Evolutionary conservation across 1,284 basidiomycete species (phyloP).

Genomic region (Vanrija sp.): DNA sequence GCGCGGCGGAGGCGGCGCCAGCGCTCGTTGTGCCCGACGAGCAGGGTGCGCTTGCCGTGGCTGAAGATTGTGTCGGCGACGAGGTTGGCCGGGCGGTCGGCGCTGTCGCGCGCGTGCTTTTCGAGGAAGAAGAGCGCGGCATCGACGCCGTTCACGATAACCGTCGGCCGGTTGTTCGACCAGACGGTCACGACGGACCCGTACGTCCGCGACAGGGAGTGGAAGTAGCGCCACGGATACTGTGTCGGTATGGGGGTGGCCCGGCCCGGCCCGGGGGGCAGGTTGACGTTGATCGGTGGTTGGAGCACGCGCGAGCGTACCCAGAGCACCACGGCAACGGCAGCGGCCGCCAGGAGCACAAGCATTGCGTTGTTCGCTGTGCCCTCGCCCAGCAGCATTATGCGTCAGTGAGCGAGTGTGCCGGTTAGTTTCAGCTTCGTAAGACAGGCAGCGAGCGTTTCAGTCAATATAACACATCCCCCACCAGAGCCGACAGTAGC

Average conservation of each 20-base stretch:
- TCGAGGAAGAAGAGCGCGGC: slow-evolving; percentile 50
- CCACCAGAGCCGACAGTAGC: no score
- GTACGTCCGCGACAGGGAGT: slow-evolving; percentile 2
- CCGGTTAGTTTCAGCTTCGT: no score
- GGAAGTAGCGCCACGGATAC: slow-evolving; percentile 7
- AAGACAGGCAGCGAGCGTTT: no score
- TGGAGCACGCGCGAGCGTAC: no score
- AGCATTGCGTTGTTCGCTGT: no score
- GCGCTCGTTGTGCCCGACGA: slow-evolving; percentile 5
- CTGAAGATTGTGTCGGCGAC: slow-evolving; percentile 53
- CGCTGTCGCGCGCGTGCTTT: slow-evolving; percentile 54
- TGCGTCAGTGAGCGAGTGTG: no score
- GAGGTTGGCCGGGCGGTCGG: slow-evolving; percentile 55
- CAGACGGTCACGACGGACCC: slow-evolving; percentile 10
- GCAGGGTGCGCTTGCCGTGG: slow-evolving; percentile 6
- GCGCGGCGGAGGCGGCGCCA: slow-evolving; percentile 49
- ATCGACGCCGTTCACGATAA: slow-evolving; percentile 3
- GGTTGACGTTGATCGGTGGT: no score
- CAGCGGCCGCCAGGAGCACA: no score
- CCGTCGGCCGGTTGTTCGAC: not conserved
- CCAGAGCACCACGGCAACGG: no score
- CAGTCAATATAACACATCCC: no score
- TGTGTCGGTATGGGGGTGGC: not conserved
- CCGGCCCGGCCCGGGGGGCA: no score
- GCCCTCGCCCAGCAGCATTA: no score